A percentile compares a stretch with the other conserved stretches of the same genome.
phyloP scores from a whole-genome alignment of 805 yeast genomes.

The Pichia sporocuriosa region DNA sequence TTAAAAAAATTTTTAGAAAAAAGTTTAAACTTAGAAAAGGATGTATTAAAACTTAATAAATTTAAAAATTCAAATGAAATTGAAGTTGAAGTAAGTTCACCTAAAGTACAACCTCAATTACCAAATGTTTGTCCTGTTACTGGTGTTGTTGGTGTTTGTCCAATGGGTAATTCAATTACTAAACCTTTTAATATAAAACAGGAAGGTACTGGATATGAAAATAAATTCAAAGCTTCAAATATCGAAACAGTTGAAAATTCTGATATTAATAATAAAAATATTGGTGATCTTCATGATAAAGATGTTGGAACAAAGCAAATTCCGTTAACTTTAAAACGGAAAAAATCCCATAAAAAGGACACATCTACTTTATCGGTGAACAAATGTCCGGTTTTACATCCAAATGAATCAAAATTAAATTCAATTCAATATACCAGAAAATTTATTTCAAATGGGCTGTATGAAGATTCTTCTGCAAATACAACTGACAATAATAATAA shows the following conservation, averaged over 20 bases:
- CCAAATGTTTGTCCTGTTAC: conserved; percentile 19
- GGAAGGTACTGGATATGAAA: neutral
- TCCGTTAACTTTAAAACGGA: neutral
- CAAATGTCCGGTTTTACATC: conserved; percentile 27
- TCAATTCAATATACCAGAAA: neutral
- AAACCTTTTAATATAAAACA: neutral
- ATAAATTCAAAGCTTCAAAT: neutral
- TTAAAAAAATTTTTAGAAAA: conserved; percentile 29
- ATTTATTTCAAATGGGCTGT: conserved; percentile 1
- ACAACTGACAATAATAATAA: neutral
- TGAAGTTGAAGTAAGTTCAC: conserved; percentile 5
- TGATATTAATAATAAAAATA: neutral
- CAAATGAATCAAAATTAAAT: conserved; percentile 14
- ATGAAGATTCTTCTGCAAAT: neutral
- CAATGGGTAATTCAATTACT: conserved; percentile 13
- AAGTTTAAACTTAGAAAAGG: conserved; percentile 12
- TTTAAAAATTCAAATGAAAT: conserved; percentile 5
- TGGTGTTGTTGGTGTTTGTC: conserved; percentile 22
- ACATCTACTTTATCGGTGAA: conserved; percentile 11
- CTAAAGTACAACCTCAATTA: neutral
- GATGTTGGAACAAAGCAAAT: too few species aligned
- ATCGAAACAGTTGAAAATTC: neutral
- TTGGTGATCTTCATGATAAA: too few species aligned
- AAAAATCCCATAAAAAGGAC: neutral
- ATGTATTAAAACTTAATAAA: conserved; percentile 5